Evolutionary conservation across 805 yeast species (phyloP), one percentile per base, ranked within the genome.

Genomic region (Scheffersomyces coipomensis): DNA sequence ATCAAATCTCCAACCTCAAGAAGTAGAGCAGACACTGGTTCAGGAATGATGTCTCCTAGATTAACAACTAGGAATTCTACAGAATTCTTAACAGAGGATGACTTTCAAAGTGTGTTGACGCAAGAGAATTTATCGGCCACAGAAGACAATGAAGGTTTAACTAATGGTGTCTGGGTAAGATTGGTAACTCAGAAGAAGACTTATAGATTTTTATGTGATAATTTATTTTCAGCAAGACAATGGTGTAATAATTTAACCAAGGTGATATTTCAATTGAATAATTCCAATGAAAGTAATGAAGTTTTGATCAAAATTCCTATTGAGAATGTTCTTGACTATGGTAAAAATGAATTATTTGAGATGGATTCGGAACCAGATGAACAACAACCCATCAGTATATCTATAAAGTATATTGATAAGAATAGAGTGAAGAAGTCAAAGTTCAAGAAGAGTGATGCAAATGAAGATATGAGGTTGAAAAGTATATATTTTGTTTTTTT

Each of bases 211-310:
- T 74, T 76, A 45, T 85, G 95, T 2, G 97, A 90, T 52, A 80
- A 84, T 18, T 62, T 76, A 12, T 79, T 73, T 44, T 66, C 83
- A 5, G 97, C 97, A 0, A 73, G 85, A 42, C 76, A 82, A 13
- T 91, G 98, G 98, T 82, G 78, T 33, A 80, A 82, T 37, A 64
- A 75, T 8, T 60, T 91, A 32, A 86, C 85, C 47, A 88, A 85
- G 51, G 83, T 83, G 38, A 79, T 88, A 2, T 91, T 91, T 61
- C 61, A 59, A 38, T 47, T 59, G 15, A 73, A 89, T 1, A 74
- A 84, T 29, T 73, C 85, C 38, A 85, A 87, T 56, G 68, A 74
- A 18, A 83, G 82, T 11, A 83, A 83, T 48, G 82, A 83, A 43
- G 93, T 88, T 11, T 76, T 85, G 16, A 68, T 90, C 15, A 85